Conservation (phyloP, 1,139 yeast genomes). For the Lodderomyces beijingensis region DNA sequence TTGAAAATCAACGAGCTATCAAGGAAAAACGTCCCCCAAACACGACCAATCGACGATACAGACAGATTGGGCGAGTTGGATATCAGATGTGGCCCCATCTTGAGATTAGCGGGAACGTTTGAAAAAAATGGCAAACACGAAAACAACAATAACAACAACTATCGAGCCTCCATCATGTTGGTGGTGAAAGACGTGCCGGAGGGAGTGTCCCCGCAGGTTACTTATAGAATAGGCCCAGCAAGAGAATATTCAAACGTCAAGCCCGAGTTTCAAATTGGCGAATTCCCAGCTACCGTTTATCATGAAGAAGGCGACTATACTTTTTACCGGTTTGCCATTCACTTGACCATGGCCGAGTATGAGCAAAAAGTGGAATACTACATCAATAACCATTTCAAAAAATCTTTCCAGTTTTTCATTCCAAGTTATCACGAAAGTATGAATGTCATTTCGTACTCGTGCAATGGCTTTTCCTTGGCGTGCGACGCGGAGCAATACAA, state of each 20-base stretch:
- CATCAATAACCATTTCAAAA: constrained; percentile 42
- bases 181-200: constrained; percentile 45
- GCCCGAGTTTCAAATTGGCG: constrained; percentile 26
- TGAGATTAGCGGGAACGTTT: constrained; percentile 61
- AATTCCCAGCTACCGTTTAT: constrained; percentile 41
- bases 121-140: too few relatives aligned
- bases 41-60: constrained; percentile 12
- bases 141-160: constrained; percentile 39
- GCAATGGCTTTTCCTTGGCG: constrained; percentile 86
- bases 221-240: constrained; percentile 39
- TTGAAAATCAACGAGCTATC: constrained; percentile 21
- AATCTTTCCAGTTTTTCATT: constrained; percentile 47
- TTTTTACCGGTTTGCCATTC: constrained; percentile 62
- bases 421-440: constrained; percentile 60
- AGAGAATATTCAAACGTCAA: constrained; percentile 6
- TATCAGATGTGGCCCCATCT: constrained; percentile 72
- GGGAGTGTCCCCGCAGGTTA: constrained; percentile 31
- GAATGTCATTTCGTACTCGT: constrained; percentile 79
- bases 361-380: constrained; percentile 63
- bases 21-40: constrained; percentile 16
- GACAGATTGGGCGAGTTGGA: constrained; percentile 33
- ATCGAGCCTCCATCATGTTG: constrained; percentile 63
- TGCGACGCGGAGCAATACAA: constrained; percentile 64
- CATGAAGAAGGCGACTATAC: constrained; percentile 39
- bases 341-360: constrained; percentile 36